Base-by-base conservation (phyloP, 306 rosid genomes). In the Lithocarpus polystachyus region DNA sequence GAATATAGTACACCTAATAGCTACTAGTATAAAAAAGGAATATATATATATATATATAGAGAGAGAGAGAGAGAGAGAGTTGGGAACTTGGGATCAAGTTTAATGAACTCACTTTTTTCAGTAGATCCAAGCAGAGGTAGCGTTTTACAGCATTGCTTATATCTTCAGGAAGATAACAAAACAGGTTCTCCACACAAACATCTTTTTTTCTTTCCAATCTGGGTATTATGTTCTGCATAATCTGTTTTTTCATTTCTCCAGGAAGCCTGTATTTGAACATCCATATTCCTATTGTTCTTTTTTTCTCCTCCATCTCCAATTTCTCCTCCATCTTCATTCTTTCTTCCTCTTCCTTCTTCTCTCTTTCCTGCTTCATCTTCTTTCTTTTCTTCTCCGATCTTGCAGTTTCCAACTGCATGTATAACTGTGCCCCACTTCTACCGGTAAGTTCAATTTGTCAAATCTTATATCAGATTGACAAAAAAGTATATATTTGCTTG, bases 301-400 rank as follows among this genome's bases (percentile, higher is more conserved):
- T 91, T 97, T 82, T 89, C 97, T 95, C 97, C 86, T 87, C 80
- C 92, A 92, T 91, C 91, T 55, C 91, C 92, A 62, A 91, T 12
- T 40, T 40, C 45, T 40, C 45, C 45, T 8, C 45, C 45, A 40
- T 8, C 45, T 40, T 40, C 45, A 8, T 8, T 40, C 3, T 40
- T 40, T 40, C 45, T 40, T 40, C 45, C 45, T 40, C 45, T 40
- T 40, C 45, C 45, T 2, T 40, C 45, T 40, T 40, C 45, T 40
- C 45, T 40, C 45, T 40, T 40, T 8, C 45, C 45, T 40, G 12
- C 45, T 40, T 40, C 45, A 40, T 40, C 45, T 40, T 40, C 45
- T 8, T 40, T 40, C 45, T 40, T 40, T 40, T 91, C 89, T 93
- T 95, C 84, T 93, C 98, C 84, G 89, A 87, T 77, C 98, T 87